Evolutionary conservation across 345 rosid species (phyloP).

Genomic region (Syzygium aqueum): DNA sequence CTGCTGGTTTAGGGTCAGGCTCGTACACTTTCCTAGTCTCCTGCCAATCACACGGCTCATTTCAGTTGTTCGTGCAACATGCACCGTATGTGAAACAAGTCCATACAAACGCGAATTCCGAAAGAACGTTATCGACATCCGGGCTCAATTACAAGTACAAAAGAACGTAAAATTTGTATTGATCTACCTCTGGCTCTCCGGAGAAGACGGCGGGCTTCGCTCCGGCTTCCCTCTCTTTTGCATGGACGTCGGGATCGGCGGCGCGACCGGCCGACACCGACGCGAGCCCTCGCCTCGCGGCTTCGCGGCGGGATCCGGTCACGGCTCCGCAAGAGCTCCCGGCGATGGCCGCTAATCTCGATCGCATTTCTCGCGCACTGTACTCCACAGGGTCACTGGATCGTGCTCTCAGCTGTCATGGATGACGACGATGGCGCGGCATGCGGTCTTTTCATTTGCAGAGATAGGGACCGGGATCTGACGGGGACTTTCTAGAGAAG

Average conservation of each 20-base stretch:
- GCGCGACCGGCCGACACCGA: conserved; percentile 23
- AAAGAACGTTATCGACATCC: too few relatives aligned
- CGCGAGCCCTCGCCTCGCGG: conserved; percentile 9
- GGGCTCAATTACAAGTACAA: neutral
- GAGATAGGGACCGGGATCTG: neutral
- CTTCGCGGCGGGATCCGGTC: neutral
- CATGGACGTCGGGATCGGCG: conserved; percentile 27
- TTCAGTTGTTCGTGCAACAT: neutral
- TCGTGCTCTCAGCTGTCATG: neutral
- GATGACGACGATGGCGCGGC: neutral
- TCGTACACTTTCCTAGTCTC: conserved; percentile 18
- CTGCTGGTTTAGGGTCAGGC: conserved; percentile 26
- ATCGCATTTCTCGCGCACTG: neutral
- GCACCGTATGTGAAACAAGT: neutral
- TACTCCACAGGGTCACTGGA: neutral
- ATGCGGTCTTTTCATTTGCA: neutral
- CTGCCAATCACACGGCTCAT: conserved; percentile 6
- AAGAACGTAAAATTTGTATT: too few relatives aligned
- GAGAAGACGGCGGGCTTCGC: conserved; percentile 31
- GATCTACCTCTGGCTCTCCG: conserved; percentile 33
- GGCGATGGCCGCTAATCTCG: conserved; percentile 22
- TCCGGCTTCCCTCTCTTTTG: conserved; percentile 27
- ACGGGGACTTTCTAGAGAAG: conserved; percentile 12
- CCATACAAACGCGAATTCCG: neutral
- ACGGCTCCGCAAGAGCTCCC: conserved; percentile 3